Conservation (phyloP, 2,329 filamentous ascomycete species). For the Spiromastix sp. region DNA sequence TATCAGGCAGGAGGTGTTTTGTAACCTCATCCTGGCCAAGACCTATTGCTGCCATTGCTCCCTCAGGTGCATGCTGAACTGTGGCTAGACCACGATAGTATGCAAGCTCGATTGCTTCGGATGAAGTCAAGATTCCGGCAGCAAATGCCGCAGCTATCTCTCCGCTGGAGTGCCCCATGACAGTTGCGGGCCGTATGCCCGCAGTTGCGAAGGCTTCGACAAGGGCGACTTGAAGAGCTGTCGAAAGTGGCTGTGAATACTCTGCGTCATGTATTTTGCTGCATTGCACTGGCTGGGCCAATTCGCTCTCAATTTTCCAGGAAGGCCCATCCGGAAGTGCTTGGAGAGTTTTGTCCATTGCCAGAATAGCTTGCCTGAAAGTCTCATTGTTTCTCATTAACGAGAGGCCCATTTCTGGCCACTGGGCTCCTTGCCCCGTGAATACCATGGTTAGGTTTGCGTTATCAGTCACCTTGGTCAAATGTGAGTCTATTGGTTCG, state of each 20-base stretch:
- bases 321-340: slow-evolving; percentile 1
- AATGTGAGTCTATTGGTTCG: background rate
- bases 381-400: slow-evolving; percentile 10
- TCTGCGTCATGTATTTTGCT: slow-evolving; percentile 17
- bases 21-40: no score
- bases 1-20: no score
- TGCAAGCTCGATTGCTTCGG: slow-evolving; percentile 34
- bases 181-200: slow-evolving; percentile 6
- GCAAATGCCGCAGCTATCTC: slow-evolving; percentile 14
- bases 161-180: slow-evolving; percentile 11
- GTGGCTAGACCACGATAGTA: slow-evolving; percentile 31
- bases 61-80: no score
- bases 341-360: slow-evolving; percentile 14
- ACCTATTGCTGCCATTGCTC: no score
- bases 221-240: slow-evolving; percentile 15
- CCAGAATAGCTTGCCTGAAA: slow-evolving; percentile 12
- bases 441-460: slow-evolving; percentile 10
- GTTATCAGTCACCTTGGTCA: background rate
- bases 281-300: no score
- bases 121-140: slow-evolving; percentile 18
- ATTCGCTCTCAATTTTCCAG: background rate
- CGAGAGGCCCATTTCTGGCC: slow-evolving; percentile 12
- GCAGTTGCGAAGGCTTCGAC: slow-evolving; percentile 4
- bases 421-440: slow-evolving; percentile 16
- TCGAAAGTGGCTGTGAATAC: slow-evolving; percentile 14